These are phyloP conservation scores for Leishmania gerbilli DNA, from an alignment of 208 protist genomes.

Conservation along the genomic window DNA sequence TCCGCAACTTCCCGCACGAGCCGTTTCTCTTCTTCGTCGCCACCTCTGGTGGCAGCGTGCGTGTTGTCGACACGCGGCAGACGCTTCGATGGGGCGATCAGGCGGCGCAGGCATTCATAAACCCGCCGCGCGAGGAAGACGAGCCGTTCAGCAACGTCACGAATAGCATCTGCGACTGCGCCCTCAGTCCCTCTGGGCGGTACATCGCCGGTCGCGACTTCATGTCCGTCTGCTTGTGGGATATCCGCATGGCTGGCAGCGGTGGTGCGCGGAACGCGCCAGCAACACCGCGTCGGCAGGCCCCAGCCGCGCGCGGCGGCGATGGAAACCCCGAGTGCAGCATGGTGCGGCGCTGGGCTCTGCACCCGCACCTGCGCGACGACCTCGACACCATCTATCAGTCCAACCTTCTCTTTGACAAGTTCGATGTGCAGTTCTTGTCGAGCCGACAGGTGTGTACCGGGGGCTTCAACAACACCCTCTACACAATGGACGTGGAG, in stretches of 20 bases:
- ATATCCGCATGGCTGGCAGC: slow-evolving; percentile 59
- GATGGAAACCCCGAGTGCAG: slow-evolving; percentile 18
- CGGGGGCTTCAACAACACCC: slow-evolving; percentile 67
- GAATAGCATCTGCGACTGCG: slow-evolving; percentile 77
- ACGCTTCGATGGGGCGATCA: slow-evolving; percentile 72
- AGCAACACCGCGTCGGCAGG: slow-evolving; percentile 17
- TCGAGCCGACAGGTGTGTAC: slow-evolving; percentile 61
- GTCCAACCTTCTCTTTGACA: slow-evolving; percentile 63
- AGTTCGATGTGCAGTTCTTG: slow-evolving; percentile 79
- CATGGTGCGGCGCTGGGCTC: slow-evolving; percentile 70
- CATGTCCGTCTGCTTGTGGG: slow-evolving; percentile 82
- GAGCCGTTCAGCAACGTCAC: slow-evolving; percentile 55
- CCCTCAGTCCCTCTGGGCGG: slow-evolving; percentile 81
- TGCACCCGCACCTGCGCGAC: slow-evolving; percentile 66
- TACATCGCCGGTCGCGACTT: slow-evolving; percentile 85
- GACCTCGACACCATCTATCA: slow-evolving; percentile 76
- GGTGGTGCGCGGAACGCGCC: slow-evolving; percentile 26
- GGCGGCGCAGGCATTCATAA: slow-evolving; percentile 63
- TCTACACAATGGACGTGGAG: slow-evolving; percentile 76
- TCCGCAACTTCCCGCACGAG: slow-evolving; percentile 74
- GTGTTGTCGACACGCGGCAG: slow-evolving; percentile 82
- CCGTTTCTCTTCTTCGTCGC: slow-evolving; percentile 84
- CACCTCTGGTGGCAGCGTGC: slow-evolving; percentile 74
- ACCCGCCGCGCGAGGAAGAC: slow-evolving; percentile 48
- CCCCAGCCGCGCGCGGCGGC: not conserved